Evolutionary conservation across 2,329 filamentous ascomycete genomes (phyloP), one percentile per base, ranked within the genome.

Genomic region (Exophiala sp.): DNA sequence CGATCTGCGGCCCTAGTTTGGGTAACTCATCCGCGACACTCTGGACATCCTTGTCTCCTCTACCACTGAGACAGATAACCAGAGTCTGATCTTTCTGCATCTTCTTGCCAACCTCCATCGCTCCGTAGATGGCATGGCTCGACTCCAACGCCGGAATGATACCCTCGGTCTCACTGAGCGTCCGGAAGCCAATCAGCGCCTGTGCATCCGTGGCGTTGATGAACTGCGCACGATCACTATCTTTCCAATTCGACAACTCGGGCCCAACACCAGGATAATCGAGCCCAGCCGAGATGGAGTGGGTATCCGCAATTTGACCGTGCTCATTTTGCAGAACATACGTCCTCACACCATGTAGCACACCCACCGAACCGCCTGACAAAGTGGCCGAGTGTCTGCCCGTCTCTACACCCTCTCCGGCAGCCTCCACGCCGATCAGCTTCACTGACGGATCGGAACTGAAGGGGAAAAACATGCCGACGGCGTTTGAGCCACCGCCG

Each of bases 401-500:
- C 0, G 93, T 97, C 52, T 96, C 86, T 13, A 97, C 65, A 54
- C 93, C 93, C 62, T 97, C 93, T 55, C 93, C 93, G 32, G 88
- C 93, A 10, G 93, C 93, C 73, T 98, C 93, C 1, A 98, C 90
- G 58, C 93, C 93, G 10, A 97, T 76, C 2, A 96, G 79, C 71
- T 90, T 89, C 53, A 98, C 93, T 53, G 77, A 83, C 0, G 78
- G 78, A 63, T 98, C 91, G 35, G 88, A 82, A 56, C 85, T 78
- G 73, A 98, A 98, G 45, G 93, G 93, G 70, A 91, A 94, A 75
- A 98, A 98, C 90, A 97, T 98, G 72, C 93, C 93, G 2, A 86
- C 84, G 2, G 93, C 93, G 66, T 98, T 98, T 67, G 84, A 90
- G 52, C 93, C 93, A 60, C 93, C 93, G 48, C 93, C 93, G 10